Evolutionary conservation across 345 rosid genomes (phyloP), one percentile per base, ranked within the genome.

Genomic region (Populus euphratica): DNA sequence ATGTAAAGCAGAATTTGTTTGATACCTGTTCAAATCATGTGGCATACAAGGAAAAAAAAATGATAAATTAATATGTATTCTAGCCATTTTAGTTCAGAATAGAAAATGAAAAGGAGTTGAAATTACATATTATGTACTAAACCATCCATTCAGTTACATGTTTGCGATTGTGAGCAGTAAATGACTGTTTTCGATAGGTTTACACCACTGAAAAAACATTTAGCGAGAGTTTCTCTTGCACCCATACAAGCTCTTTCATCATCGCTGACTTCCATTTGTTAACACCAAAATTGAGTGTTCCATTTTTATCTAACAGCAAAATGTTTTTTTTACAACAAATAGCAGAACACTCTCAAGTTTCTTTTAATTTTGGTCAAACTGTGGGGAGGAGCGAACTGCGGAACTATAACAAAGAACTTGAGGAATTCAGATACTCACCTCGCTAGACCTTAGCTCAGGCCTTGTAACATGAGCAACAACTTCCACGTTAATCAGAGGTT

Each of bases 1-100:
- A 91, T 11, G 98, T 92, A 82, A 94, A 90, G 88, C 92, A 92
- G 88, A 94, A 94, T 76, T 84, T 91, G 82, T 91, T 94, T 7
- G 96, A 94, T 31, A 94, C 89, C 98, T 94, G 85, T 61, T 81
- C 70, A 83, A 61, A 80, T 78, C 41, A 49, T 27, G 81, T 18
- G 27, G 21, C 27, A 69, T 33, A 21, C 10, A 63, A 20, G 29
- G 18, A 21, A 71, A 75, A 20, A 20, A 43, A 65, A 25, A 62
- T 61, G 12, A 13, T 36, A 39, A 56, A 13, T 33, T 65, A 29
- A 18, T 43, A 43, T 43, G 47, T 43, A 43, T 43, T 27, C 63
- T 50, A 38, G 78, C 27, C 43, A 63, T 29, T 25, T 71, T 25
- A 35, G 20, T 69, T 38, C 6, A 62, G 62, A 25, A 75, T 0